Evolutionary conservation across 352 stramenopile genomes (phyloP).

Genomic region (Phytophthora litchii): DNA sequence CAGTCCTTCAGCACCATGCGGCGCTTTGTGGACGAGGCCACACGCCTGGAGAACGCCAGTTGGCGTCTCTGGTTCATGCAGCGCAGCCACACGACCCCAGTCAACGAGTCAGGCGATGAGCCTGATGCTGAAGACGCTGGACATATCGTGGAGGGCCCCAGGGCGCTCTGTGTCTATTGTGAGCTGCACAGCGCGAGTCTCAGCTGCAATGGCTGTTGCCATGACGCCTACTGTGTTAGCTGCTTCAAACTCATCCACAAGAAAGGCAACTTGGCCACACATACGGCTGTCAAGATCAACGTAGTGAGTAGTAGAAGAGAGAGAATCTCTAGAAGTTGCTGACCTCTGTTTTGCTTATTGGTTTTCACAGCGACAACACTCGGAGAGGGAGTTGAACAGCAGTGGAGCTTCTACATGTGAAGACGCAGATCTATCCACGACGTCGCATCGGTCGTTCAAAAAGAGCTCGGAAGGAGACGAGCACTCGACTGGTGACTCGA

Average conservation of each 20-base stretch:
- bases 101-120: conserved; percentile 18
- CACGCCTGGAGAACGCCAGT: conserved; percentile 82
- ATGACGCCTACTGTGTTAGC: conserved; percentile 85
- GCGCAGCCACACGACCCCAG: conserved; percentile 17
- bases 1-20: conserved; percentile 89
- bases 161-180: conserved; percentile 75
- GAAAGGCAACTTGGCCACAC: conserved; percentile 80
- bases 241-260: conserved; percentile 91
- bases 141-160: conserved; percentile 2
- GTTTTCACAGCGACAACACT: conserved; percentile 14
- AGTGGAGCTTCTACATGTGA: conserved; percentile 35
- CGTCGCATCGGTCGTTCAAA: conserved; percentile 20
- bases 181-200: conserved; percentile 70
- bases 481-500: background rate
- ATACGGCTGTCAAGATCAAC: conserved; percentile 73
- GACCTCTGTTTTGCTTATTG: conserved; percentile 1
- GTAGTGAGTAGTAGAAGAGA: conserved; percentile 25
- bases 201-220: conserved; percentile 85
- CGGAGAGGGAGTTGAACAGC: conserved; percentile 22
- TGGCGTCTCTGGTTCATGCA: conserved; percentile 87
- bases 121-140: conserved; percentile 34
- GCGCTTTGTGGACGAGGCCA: conserved; percentile 83
- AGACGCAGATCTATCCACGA: conserved; percentile 40
- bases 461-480: conserved; percentile 31
- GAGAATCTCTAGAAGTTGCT: background rate